Base-by-base conservation (phyloP, 306 rosid species). In the Quercus bicolor region DNA sequence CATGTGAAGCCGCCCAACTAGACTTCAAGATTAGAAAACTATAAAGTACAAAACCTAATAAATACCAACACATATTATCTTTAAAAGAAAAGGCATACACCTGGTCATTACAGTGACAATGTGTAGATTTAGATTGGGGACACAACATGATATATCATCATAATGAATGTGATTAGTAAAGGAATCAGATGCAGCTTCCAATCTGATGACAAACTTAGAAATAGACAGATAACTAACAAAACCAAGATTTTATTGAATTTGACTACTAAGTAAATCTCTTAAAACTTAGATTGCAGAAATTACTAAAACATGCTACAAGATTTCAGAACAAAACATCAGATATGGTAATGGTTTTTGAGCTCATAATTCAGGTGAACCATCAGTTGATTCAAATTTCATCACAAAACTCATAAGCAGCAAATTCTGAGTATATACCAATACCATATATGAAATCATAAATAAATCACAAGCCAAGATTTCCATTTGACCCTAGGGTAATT, bases 161-260 rank as follows among this genome's bases (percentile, higher is more conserved):
- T 5, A n/a, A 10, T 45, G 15, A 78, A 68, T 66, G 76, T 66
- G 76, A 31, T 56, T 19, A 56, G 59, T 72, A 52, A 33, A 23
- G 56, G 60, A 37, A 70, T 71, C 16, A 33, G 23, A 29, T 26
- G 65, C 52, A 2, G 33, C 52, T 75, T 78, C 81, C 76, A 79
- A 68, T 48, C 52, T 68, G 56, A 61, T 51, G 74, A 72, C 54
- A 60, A 33, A 66, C 51, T 34, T 16, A 18, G 24, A 7, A 31
- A 66, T 18, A 33, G 26, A 66, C 15, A 34, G 16, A 19, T 16
- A 33, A 64, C 24, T 9, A 9, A 66, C 65, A 19, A 48, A 66
- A 8, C 26, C 24, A 7, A 31, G 72, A 34, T 66, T 66, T 66
- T 33, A 33, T 33, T 66, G 43, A 33, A 33, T 31, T 66, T 19